Evolutionary conservation across 78 protist species (phyloP).

Genomic region (Andalucia godoyi): DNA sequence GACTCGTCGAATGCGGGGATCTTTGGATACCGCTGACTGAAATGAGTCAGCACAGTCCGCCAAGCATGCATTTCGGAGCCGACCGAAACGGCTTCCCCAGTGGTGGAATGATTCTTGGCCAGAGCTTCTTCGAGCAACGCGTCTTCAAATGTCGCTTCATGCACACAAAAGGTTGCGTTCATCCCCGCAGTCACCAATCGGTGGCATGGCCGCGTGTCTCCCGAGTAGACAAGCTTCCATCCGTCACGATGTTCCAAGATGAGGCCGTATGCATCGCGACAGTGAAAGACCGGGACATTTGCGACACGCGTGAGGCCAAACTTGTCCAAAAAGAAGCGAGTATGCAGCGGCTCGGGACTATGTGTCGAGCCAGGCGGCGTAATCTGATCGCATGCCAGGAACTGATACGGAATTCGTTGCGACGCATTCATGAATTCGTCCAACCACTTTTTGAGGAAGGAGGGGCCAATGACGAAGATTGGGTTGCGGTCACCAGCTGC

Average conservation of each 20-base stretch:
- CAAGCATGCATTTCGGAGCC: conserved; percentile 53
- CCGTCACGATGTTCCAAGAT: conserved; percentile 22
- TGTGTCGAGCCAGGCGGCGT: too few species aligned
- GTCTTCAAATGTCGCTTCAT: conserved; percentile 89
- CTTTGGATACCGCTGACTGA: conserved; percentile 78
- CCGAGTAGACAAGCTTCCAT: conserved; percentile 44
- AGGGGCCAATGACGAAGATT: conserved; percentile 14
- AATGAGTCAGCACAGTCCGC: conserved; percentile 63
- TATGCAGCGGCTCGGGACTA: too few species aligned
- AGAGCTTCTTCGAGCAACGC: not conserved
- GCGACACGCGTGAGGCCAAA: not conserved
- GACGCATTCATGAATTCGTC: not conserved
- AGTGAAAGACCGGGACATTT: conserved; percentile 43
- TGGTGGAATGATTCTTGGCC: conserved; percentile 2
- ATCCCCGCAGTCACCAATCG: conserved; percentile 16
- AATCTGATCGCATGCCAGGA: too few species aligned
- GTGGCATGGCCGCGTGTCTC: conserved; percentile 82
- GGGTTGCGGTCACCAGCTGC: too few species aligned
- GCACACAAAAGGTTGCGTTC: conserved; percentile 53
- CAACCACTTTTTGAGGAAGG: conserved; percentile 18
- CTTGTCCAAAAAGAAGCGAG: not conserved
- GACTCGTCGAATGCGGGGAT: conserved; percentile 5
- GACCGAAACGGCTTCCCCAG: conserved; percentile 57
- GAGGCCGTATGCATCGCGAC: conserved; percentile 43
- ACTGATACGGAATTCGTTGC: too few species aligned